Conservation (phyloP, 495 filamentous ascomycete genomes). For the Thozetella sp. region DNA sequence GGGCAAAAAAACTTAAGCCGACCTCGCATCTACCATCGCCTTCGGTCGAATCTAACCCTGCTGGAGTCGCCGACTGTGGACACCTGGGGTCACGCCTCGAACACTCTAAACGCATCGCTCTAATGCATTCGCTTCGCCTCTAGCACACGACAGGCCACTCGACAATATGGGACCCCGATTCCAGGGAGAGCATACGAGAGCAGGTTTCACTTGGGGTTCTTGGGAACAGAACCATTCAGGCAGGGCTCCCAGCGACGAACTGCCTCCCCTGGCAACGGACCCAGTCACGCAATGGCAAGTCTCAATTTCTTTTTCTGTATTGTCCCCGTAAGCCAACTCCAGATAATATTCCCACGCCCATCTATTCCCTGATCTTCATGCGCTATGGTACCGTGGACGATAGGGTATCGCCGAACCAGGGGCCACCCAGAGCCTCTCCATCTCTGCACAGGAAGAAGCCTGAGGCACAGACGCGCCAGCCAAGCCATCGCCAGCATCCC, state of each 20-base stretch:
- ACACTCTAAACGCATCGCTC: neutral
- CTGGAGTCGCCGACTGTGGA: neutral
- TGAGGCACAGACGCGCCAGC: too few species aligned
- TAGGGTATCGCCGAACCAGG: neutral
- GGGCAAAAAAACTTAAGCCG: neutral
- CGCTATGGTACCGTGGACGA: neutral
- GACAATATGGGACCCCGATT: too few species aligned
- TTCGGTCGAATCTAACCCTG: neutral
- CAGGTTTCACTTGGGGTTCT: neutral
- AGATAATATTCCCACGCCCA: neutral
- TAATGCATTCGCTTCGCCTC: neutral
- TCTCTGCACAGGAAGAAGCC: too few species aligned
- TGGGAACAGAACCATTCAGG: neutral
- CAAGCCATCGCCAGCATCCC: too few species aligned
- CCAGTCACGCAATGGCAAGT: neutral
- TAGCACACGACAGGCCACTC: neutral
- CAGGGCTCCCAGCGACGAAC: neutral
- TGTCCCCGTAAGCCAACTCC: neutral
- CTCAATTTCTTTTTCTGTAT: neutral
- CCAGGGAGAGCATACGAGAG: too few species aligned
- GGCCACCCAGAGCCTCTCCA: neutral
- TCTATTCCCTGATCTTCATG: neutral
- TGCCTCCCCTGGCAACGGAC: neutral
- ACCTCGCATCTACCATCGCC: neutral
- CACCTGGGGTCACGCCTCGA: neutral